Percentiles rank a stretch among this genome's conserved stretches.
Evolutionary conservation across 768 basidiomycete species (phyloP).

Genomic region (Kockovaella imperatae): DNA sequence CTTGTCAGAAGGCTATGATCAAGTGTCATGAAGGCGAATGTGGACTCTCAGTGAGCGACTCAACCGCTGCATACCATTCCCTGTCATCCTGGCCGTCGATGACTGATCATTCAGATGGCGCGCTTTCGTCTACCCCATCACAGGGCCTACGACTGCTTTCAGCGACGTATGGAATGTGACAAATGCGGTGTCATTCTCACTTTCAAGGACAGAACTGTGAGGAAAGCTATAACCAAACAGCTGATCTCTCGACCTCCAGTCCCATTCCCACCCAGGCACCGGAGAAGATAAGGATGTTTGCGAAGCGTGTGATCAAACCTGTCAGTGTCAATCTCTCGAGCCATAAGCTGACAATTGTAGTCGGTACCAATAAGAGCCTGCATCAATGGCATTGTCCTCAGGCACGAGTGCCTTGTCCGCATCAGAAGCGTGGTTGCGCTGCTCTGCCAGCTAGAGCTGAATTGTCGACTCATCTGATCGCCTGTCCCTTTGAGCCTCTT

Average conservation of each 20-base stretch:
- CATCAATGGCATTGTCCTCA: conserved; percentile 28
- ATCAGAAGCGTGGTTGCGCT: conserved; percentile 19
- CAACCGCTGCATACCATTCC: background rate
- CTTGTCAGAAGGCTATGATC: conserved; percentile 20
- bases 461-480: conserved; percentile 14
- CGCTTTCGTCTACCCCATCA: conserved; percentile 22
- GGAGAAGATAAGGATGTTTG: conserved; percentile 5
- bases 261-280: background rate
- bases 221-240: conserved; percentile 4
- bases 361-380: conserved; percentile 4
- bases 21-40: conserved; percentile 27
- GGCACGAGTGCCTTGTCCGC: conserved; percentile 20
- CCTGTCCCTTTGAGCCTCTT: conserved; percentile 25
- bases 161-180: conserved; percentile 29
- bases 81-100: background rate
- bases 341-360: conserved; percentile 1
- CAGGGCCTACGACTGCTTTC: conserved; percentile 32
- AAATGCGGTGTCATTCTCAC: conserved; percentile 21
- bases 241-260: background rate
- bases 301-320: conserved; percentile 6
- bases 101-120: conserved; percentile 18
- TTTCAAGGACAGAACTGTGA: conserved; percentile 20
- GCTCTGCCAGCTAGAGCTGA: conserved; percentile 11
- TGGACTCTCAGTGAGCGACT: conserved; percentile 18
- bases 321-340: conserved; percentile 8